Percentiles rank a stretch among this genome's conserved stretches.
phyloP scores from a whole-genome alignment of 441 rosid species.

The Erodium moschatum region DNA sequence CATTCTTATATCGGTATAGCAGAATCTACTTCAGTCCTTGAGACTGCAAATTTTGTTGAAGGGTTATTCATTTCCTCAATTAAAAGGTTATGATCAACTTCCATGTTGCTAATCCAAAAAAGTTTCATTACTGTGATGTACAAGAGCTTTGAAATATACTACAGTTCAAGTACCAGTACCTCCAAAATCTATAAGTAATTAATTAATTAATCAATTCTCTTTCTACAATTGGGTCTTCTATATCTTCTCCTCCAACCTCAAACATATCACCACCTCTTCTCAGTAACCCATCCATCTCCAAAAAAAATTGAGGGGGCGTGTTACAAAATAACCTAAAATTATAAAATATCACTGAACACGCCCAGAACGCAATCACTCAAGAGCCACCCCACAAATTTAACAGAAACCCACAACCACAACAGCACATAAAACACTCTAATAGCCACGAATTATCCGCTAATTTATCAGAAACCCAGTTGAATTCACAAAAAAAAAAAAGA shows the following conservation, averaged over 20 bases:
- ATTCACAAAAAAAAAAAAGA: constrained; percentile 9
- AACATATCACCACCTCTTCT: too few species aligned
- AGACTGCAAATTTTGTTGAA: not conserved
- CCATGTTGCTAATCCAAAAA: not conserved
- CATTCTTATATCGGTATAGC: not conserved
- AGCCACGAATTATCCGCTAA: not conserved
- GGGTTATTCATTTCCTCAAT: not conserved
- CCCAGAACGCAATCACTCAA: not conserved
- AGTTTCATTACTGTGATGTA: not conserved
- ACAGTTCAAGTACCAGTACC: too few species aligned
- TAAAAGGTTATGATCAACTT: not conserved
- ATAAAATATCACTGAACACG: constrained; percentile 2
- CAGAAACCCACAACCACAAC: not conserved
- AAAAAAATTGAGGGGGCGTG: too few species aligned
- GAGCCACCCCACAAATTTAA: not conserved
- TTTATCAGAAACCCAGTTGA: constrained; percentile 14
- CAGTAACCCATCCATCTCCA: too few species aligned
- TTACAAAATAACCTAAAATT: too few species aligned
- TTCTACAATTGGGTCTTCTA: too few species aligned
- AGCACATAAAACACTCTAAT: not conserved
- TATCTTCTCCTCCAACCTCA: too few species aligned
- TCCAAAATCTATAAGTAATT: too few species aligned
- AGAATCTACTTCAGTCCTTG: not conserved
- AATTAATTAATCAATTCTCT: too few species aligned
- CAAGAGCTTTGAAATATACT: too few species aligned